Evolutionary conservation across 2,329 filamentous ascomycete genomes (phyloP).

Genomic region (Stemphylium vesicarium): DNA sequence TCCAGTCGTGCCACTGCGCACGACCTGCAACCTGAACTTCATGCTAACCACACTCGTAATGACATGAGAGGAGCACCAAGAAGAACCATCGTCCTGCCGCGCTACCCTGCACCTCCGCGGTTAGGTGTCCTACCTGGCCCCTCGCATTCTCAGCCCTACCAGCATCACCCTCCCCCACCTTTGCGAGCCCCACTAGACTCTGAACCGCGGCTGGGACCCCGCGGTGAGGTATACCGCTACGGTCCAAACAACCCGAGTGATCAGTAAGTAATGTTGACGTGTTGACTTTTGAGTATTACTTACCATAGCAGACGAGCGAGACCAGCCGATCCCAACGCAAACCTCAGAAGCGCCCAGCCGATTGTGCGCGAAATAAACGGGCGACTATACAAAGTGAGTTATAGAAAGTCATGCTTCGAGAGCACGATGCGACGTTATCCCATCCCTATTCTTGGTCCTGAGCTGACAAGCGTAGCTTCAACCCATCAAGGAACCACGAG

Average conservation of each 20-base stretch:
- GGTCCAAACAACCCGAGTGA: conserved; percentile 19
- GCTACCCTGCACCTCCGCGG: conserved; percentile 17
- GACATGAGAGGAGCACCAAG: conserved; percentile 25
- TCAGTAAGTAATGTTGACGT: conserved; percentile 25
- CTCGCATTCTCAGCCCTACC: conserved; percentile 9
- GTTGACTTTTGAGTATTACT: conserved; percentile 10
- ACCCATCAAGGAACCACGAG: conserved; percentile 30
- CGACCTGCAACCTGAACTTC: conserved; percentile 36
- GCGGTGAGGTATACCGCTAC: conserved; percentile 11
- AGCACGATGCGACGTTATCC: conserved; percentile 21
- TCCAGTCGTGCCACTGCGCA: conserved; percentile 41
- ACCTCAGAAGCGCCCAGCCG: conserved; percentile 18
- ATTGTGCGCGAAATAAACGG: conserved; percentile 37
- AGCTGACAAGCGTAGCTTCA: conserved; percentile 40
- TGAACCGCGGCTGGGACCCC: conserved; percentile 5
- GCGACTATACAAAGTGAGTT: conserved; percentile 45
- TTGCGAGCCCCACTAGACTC: conserved; percentile 5
- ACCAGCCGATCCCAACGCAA: conserved; percentile 14
- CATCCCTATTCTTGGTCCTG: conserved; percentile 1
- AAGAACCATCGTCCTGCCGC: conserved; percentile 33
- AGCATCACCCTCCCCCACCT: conserved; percentile 13
- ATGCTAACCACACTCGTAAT: conserved; percentile 23
- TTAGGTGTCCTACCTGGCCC: conserved; percentile 12
- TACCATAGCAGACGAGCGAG: conserved; percentile 25
- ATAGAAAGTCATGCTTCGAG: conserved; percentile 15